These are phyloP conservation scores for Tripidium arundinaceum DNA, from an alignment of 202 grass and related monocot genomes.

Conservation along the genomic window DNA sequence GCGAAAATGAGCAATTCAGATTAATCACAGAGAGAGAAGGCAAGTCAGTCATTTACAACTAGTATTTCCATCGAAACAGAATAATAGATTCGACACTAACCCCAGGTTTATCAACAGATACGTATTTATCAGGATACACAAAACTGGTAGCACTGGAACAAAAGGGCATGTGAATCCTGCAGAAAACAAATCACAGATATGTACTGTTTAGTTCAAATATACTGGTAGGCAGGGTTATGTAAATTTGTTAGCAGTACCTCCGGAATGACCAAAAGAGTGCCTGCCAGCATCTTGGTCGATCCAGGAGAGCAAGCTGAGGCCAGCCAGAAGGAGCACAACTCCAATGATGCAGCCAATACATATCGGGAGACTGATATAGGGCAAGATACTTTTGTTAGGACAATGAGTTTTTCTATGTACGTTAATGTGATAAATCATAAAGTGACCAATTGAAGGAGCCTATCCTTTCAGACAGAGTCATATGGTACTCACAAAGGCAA, in stretches of 20 bases:
- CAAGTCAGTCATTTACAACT: background rate
- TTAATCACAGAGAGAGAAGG: background rate
- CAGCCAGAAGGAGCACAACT: constrained; percentile 52
- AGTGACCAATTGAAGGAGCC: background rate
- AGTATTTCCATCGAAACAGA: background rate
- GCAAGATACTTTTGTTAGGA: constrained; percentile 21
- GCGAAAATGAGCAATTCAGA: constrained; percentile 13
- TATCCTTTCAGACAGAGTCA: background rate
- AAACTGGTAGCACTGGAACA: constrained; percentile 76
- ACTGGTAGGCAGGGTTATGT: background rate
- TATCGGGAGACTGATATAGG: constrained; percentile 37
- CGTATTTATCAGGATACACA: constrained; percentile 86
- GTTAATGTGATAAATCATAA: background rate
- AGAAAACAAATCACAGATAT: constrained; percentile 11
- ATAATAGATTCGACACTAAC: constrained; percentile 36
- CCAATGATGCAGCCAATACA: constrained; percentile 57
- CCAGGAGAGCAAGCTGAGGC: constrained; percentile 60
- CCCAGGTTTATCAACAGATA: constrained; percentile 96
- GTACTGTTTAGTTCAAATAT: background rate
- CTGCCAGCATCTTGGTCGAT: constrained; percentile 91
- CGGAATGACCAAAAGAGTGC: constrained; percentile 80
- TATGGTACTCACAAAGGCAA: constrained; percentile 58
- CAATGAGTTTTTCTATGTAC: background rate
- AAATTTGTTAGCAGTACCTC: constrained; percentile 49
- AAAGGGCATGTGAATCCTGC: constrained; percentile 94